Conservation (phyloP, 2,329 filamentous ascomycete species). For the Pseudogymnoascus sp. region DNA sequence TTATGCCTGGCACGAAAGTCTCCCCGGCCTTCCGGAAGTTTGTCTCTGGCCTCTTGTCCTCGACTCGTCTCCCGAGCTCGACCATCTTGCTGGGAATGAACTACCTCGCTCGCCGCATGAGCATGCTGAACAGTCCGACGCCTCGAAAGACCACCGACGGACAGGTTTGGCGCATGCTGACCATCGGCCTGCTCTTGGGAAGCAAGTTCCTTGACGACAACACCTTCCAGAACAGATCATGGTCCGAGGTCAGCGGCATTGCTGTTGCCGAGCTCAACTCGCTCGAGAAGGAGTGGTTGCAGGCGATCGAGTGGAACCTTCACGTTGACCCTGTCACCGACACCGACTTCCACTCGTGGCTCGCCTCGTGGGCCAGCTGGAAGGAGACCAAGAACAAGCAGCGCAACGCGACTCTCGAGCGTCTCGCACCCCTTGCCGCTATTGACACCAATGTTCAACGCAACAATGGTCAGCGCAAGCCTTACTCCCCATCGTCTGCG, state of each 20-base stretch:
- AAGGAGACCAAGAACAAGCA: slow-evolving; percentile 36
- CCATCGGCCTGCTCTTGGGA: slow-evolving; percentile 58
- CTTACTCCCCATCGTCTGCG: slow-evolving; percentile 34
- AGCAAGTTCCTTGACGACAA: slow-evolving; percentile 75
- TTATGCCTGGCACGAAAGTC: slow-evolving; percentile 51
- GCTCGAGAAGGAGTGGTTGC: slow-evolving; percentile 61
- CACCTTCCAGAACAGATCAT: slow-evolving; percentile 70
- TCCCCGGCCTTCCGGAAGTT: slow-evolving; percentile 63
- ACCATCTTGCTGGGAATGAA: slow-evolving; percentile 64
- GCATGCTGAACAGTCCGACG: slow-evolving; percentile 41
- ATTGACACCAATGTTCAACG: slow-evolving; percentile 58
- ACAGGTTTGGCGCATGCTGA: slow-evolving; percentile 61
- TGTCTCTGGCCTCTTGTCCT: slow-evolving; percentile 63
- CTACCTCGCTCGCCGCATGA: slow-evolving; percentile 59
- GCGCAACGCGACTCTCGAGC: slow-evolving; percentile 28
- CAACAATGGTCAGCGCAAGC: slow-evolving; percentile 40
- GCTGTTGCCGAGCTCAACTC: slow-evolving; percentile 58
- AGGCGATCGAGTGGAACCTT: slow-evolving; percentile 58
- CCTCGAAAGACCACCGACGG: slow-evolving; percentile 38
- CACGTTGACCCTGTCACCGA: slow-evolving; percentile 57
- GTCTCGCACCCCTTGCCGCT: slow-evolving; percentile 33
- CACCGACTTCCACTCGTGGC: slow-evolving; percentile 57
- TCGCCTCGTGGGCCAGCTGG: slow-evolving; percentile 58
- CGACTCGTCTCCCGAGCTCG: slow-evolving; percentile 61
- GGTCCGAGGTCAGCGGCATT: slow-evolving; percentile 69